A percentile compares a stretch with the other conserved stretches of the same genome.
Conservation (phyloP, 345 rosid species). For the Odontarrhena argentea region DNA sequence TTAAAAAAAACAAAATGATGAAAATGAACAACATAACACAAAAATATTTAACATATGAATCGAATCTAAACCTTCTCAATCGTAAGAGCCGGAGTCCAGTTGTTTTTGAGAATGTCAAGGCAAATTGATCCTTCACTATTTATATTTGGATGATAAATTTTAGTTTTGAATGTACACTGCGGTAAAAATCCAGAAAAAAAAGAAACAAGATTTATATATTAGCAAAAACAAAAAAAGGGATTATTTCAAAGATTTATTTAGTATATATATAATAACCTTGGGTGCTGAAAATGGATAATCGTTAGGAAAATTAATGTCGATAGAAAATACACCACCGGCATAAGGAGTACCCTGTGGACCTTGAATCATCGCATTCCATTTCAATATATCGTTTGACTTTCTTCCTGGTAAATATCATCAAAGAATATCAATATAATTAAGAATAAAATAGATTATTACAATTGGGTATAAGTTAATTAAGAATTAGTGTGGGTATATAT, state of each 20-base stretch:
- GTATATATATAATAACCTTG: not conserved
- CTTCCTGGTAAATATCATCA: constrained; percentile 1
- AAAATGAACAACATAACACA: not conserved
- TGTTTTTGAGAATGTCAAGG: constrained; percentile 28
- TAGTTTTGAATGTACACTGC: constrained; percentile 19
- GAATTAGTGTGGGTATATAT: not conserved
- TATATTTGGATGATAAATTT: constrained; percentile 25
- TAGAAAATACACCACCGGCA: constrained; percentile 9
- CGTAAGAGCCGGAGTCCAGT: constrained; percentile 25
- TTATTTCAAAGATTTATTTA: not conserved
- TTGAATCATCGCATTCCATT: constrained; percentile 19
- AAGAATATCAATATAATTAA: not conserved
- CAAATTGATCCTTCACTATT: constrained; percentile 13
- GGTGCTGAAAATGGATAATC: constrained; percentile 32
- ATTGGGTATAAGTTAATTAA: not conserved
- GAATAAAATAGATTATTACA: not conserved
- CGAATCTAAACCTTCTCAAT: constrained; percentile 13
- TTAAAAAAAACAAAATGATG: not conserved
- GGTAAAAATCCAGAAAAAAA: not conserved
- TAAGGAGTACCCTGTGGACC: constrained; percentile 24
- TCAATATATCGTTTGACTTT: not conserved
- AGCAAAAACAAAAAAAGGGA: not conserved
- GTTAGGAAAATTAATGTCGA: constrained; percentile 8
- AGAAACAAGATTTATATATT: not conserved
- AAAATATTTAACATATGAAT: not conserved